A percentile compares a stretch with the other conserved stretches of the same genome.
These are phyloP conservation scores for Raddia distichophylla DNA, from an alignment of 176 grass and related monocot species.

Conservation along the genomic window DNA sequence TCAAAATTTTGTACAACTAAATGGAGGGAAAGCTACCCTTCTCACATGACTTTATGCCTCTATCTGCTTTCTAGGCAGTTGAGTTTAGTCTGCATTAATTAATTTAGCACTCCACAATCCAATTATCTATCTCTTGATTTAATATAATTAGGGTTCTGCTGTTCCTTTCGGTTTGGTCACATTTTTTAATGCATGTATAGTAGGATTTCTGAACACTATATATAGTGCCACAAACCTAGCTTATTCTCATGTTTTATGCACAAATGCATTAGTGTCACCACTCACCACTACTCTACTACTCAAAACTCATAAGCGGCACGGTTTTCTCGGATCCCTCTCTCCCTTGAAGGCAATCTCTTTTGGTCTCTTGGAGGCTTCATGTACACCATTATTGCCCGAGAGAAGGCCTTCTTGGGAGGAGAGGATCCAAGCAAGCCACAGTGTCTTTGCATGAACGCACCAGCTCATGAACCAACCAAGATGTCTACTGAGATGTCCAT, in stretches of 20 bases:
- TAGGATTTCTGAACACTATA: conserved; percentile 33
- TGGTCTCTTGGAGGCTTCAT: conserved; percentile 3
- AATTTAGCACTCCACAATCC: conserved; percentile 10
- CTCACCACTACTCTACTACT: not conserved
- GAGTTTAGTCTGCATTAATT: conserved; percentile 12
- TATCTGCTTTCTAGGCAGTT: conserved; percentile 38
- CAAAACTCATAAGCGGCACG: conserved; percentile 36
- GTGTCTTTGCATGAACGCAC: conserved; percentile 6
- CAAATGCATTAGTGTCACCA: not conserved
- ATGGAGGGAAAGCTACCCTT: conserved; percentile 15
- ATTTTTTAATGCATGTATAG: conserved; percentile 30
- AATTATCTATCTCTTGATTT: conserved; percentile 12
- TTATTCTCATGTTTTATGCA: conserved; percentile 19
- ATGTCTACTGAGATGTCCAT: not conserved
- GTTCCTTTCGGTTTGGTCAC: conserved; percentile 31
- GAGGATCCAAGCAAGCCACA: conserved; percentile 39
- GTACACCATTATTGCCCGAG: not conserved
- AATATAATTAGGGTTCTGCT: conserved; percentile 16
- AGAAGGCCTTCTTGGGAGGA: conserved; percentile 39
- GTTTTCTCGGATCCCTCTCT: conserved; percentile 59
- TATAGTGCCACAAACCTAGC: conserved; percentile 26
- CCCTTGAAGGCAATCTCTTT: conserved; percentile 50
- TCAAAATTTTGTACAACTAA: conserved; percentile 9
- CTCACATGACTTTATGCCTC: not conserved
- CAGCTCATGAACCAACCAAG: not conserved